Base-by-base conservation (phyloP, 2,329 filamentous ascomycete genomes). In the Colletotrichum incanum region DNA sequence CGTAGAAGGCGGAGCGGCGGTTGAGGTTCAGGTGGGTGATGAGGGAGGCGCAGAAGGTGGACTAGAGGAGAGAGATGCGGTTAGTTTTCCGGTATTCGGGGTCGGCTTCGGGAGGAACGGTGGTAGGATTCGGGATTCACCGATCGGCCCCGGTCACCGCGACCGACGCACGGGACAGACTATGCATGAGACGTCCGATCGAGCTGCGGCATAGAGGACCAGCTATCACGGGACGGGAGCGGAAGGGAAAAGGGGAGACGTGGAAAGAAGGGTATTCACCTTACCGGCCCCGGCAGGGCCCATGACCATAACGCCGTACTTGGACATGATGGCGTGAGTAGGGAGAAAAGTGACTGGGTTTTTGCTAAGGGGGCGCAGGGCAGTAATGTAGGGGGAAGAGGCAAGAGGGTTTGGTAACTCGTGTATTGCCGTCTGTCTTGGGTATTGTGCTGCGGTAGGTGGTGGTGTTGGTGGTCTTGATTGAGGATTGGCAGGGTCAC, bases 231-330 rank as follows among this genome's bases (percentile, higher is more conserved):
- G 47, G 16, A 23, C 39, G 49, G 58, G 54, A 56, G 55, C 3
- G 9, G 23, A 2, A n/a, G 14, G 18, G 37, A 37, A 41, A 7
- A 45, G 23, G 18, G n/a, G 26, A 20, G 11, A 18, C 26, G 28
- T 3, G 26, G 6, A 23, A 26, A 55, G 37, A 41, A 16, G 34
- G 12, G 37, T 16, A 31, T 75, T 83, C 50, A 93, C 92, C 89
- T 98, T 99, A 84, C 96, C 96, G 28, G 95, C 95, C 76, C 95
- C 96, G 26, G 96, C 96, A 73, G 96, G 96, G 81, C 96, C 96
- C 93, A 98, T 98, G 73, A 98, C 92, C 84, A 98, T 92, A 75
- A 94, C 92, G 65, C 96, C 96, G 81, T 95, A 98, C 84, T 98
- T 98, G 84, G 93, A 96, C 94, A 97, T 97, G 75, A 71, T 85